Conservation (phyloP, 305 asterid genomes). For the Fraxinus sp. region DNA sequence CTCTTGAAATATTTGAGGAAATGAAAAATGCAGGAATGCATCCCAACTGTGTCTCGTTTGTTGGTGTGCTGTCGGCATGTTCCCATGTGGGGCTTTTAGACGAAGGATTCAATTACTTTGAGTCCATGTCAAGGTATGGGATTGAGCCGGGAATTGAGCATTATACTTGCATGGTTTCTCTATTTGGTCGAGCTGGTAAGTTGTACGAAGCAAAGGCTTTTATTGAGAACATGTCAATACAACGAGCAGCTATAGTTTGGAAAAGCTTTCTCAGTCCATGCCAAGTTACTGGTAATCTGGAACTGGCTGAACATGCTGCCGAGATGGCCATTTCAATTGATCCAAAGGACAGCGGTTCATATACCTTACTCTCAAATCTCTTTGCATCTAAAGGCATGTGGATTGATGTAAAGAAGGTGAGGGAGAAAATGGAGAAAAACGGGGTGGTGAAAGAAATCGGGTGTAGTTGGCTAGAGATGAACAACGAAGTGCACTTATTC, state of each 20-base stretch:
- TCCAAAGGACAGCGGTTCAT: slow-evolving; percentile 48
- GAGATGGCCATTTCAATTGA: slow-evolving; percentile 39
- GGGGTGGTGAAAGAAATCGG: slow-evolving; percentile 46
- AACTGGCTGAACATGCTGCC: slow-evolving; percentile 40
- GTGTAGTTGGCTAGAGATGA: slow-evolving; percentile 46
- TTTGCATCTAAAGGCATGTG: slow-evolving; percentile 48
- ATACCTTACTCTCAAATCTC: slow-evolving; percentile 43
- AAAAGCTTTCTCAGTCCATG: slow-evolving; percentile 52
- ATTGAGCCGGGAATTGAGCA: slow-evolving; percentile 45
- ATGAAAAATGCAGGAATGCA: slow-evolving; percentile 32
- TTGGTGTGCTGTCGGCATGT: slow-evolving; percentile 47
- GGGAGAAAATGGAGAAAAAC: slow-evolving; percentile 42
- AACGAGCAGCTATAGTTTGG: slow-evolving; percentile 38
- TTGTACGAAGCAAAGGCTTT: slow-evolving; percentile 41
- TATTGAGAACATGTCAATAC: slow-evolving; percentile 40
- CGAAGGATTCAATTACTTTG: slow-evolving; percentile 40
- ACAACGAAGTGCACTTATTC: slow-evolving; percentile 33
- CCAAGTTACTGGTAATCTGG: slow-evolving; percentile 31
- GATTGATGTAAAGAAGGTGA: slow-evolving; percentile 39
- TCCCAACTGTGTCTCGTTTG: slow-evolving; percentile 42
- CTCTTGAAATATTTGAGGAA: slow-evolving; percentile 33
- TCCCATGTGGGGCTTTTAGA: slow-evolving; percentile 46
- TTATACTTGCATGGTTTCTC: slow-evolving; percentile 50
- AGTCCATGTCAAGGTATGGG: slow-evolving; percentile 32
- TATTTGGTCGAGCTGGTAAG: slow-evolving; percentile 45